phyloP scores from a whole-genome alignment of 495 filamentous ascomycete species.

The Penicillium steckii region DNA sequence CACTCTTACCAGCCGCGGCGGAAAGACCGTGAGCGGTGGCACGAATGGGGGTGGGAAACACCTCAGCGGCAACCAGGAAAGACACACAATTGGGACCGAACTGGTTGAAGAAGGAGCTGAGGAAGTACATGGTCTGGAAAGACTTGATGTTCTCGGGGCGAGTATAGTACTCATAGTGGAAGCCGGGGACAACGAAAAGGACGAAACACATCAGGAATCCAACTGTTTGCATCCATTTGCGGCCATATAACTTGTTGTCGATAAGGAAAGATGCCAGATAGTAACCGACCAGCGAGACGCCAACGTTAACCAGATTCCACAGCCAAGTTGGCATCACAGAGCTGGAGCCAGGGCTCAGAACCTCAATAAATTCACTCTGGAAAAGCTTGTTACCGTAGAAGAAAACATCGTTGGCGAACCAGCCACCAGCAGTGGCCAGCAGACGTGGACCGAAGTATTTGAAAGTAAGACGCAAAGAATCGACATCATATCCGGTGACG shows the following conservation, averaged over 20 bases:
- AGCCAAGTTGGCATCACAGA: slow-evolving; percentile 81
- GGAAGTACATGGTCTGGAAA: slow-evolving; percentile 92
- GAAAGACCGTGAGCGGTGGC: slow-evolving; percentile 89
- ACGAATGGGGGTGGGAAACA: slow-evolving; percentile 85
- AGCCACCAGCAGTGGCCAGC: slow-evolving; percentile 77
- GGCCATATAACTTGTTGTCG: slow-evolving; percentile 89
- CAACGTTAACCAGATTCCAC: slow-evolving; percentile 86
- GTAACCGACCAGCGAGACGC: slow-evolving; percentile 79
- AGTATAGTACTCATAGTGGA: slow-evolving; percentile 79
- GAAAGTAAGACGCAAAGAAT: slow-evolving; percentile 73
- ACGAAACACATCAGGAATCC: slow-evolving; percentile 86
- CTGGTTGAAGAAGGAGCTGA: slow-evolving; percentile 94
- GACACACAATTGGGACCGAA: slow-evolving; percentile 91
- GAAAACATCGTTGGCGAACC: slow-evolving; percentile 93
- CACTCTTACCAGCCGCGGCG: slow-evolving; percentile 78
- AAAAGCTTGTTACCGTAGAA: slow-evolving; percentile 99
- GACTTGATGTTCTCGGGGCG: slow-evolving; percentile 59
- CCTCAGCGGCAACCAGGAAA: slow-evolving; percentile 89
- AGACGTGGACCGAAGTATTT: slow-evolving; percentile 78
- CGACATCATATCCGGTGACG: slow-evolving; percentile 84
- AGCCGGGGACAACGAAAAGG: slow-evolving; percentile 81
- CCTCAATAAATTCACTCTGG: slow-evolving; percentile 79
- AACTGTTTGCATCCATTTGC: slow-evolving; percentile 88
- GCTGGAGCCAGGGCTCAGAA: slow-evolving; percentile 58
- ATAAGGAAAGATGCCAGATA: slow-evolving; percentile 78